These are phyloP conservation scores for Sisymbrium altissimum DNA, from an alignment of 345 rosid genomes.

Conservation along the genomic window DNA sequence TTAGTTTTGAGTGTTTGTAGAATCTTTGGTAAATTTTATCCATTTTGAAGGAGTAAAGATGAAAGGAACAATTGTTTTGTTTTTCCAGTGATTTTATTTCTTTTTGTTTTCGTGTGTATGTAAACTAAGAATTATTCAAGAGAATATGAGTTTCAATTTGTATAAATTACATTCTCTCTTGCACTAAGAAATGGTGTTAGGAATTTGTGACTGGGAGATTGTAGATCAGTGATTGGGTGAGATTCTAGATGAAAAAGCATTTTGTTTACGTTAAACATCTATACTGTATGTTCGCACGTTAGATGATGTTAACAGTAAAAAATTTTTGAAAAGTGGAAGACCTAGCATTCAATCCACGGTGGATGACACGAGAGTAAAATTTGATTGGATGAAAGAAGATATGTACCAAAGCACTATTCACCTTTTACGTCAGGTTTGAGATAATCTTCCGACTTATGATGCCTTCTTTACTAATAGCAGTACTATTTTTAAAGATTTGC, in stretches of 20 bases:
- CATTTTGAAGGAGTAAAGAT: slow-evolving; percentile 15
- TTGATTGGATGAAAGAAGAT: slow-evolving; percentile 28
- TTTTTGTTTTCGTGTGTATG: slow-evolving; percentile 13
- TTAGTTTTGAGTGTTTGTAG: background rate
- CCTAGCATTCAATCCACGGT: background rate
- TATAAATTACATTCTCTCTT: slow-evolving; percentile 17
- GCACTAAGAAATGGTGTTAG: background rate
- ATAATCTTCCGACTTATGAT: background rate
- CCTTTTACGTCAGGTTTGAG: slow-evolving; percentile 1
- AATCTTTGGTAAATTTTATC: slow-evolving; percentile 13
- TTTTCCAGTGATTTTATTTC: slow-evolving; percentile 13
- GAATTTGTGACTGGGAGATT: background rate
- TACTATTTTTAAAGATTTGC: background rate
- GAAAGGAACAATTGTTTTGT: slow-evolving; percentile 6
- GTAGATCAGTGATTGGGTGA: background rate
- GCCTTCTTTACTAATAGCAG: background rate
- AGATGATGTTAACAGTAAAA: background rate
- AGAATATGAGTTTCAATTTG: slow-evolving; percentile 25
- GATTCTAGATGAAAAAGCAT: background rate
- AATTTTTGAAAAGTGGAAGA: background rate
- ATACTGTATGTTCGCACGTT: background rate
- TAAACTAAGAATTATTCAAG: slow-evolving; percentile 17
- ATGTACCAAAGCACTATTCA: slow-evolving; percentile 19
- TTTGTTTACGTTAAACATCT: background rate
- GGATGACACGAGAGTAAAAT: slow-evolving; percentile 1